Percentiles rank a stretch among this genome's conserved stretches.
Evolutionary conservation across 495 filamentous ascomycete species (phyloP).

Genomic region (Physcia stellaris): DNA sequence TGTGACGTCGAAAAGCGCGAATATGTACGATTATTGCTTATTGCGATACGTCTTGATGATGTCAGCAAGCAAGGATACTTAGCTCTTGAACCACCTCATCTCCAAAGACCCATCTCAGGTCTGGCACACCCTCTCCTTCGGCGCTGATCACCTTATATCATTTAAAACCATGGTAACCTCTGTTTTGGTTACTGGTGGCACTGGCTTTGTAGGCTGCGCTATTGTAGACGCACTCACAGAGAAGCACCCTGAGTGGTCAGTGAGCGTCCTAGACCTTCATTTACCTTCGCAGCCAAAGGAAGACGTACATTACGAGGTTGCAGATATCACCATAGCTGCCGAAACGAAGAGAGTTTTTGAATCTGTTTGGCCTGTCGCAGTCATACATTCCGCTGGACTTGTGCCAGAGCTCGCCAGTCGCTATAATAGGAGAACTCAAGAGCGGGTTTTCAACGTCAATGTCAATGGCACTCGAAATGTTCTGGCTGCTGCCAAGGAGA

Average conservation of each 20-base stretch:
- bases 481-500: conserved; percentile 33
- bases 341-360: conserved; percentile 21
- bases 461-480: conserved; percentile 45
- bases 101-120: too few relatives aligned
- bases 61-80: too few relatives aligned
- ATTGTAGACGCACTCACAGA: conserved; percentile 28
- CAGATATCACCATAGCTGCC: conserved; percentile 23
- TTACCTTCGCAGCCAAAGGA: conserved; percentile 21
- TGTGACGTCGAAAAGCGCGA: too few relatives aligned
- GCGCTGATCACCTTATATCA: too few relatives aligned
- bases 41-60: too few relatives aligned
- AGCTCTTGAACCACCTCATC: too few relatives aligned
- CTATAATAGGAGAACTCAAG: conserved; percentile 25
- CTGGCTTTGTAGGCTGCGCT: conserved; percentile 35
- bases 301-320: conserved; percentile 20
- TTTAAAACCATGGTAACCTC: conserved; percentile 3
- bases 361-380: conserved; percentile 23
- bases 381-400: conserved; percentile 35
- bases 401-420: conserved; percentile 29
- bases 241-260: conserved; percentile 28
- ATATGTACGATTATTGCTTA: too few relatives aligned
- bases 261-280: conserved; percentile 30
- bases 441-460: conserved; percentile 34
- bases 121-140: too few relatives aligned
- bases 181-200: conserved; percentile 42